phyloP scores from a whole-genome alignment of 2,329 filamentous ascomycete genomes.

The Didymosphaeria variabile region DNA sequence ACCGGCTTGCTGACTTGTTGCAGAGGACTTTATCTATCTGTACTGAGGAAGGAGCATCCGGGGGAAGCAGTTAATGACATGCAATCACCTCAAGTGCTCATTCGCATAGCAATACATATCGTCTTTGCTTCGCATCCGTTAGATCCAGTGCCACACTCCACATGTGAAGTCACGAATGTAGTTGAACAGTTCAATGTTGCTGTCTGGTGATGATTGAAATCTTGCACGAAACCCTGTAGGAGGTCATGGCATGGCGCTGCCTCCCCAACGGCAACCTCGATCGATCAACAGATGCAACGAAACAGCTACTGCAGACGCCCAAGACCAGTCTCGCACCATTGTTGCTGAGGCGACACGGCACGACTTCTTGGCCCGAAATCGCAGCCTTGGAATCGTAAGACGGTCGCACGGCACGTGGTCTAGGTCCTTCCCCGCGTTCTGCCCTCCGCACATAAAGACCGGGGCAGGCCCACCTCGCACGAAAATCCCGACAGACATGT shows the following conservation, averaged over 20 bases:
- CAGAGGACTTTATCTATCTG: slow-evolving; percentile 69
- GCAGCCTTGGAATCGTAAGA: slow-evolving; percentile 1
- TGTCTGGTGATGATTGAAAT: too few species aligned
- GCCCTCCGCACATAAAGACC: slow-evolving; percentile 11
- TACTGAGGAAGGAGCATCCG: slow-evolving; percentile 44
- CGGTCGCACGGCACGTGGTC: slow-evolving; percentile 4
- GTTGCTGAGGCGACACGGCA: background rate
- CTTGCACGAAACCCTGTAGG: too few species aligned
- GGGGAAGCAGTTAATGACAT: background rate
- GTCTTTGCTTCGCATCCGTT: background rate
- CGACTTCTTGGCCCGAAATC: background rate
- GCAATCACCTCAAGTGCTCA: too few species aligned
- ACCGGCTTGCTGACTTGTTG: too few species aligned
- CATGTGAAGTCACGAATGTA: too few species aligned
- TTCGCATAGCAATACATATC: background rate
- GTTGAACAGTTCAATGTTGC: too few species aligned
- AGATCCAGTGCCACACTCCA: too few species aligned
- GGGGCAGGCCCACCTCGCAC: slow-evolving; percentile 19
- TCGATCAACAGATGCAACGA: background rate
- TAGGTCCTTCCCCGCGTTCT: slow-evolving; percentile 8
- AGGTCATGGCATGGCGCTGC: too few species aligned
- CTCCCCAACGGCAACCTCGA: too few species aligned
- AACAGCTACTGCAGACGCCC: background rate
- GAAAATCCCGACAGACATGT: slow-evolving; percentile 29
- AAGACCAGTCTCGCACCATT: background rate